Evolutionary conservation across 192 early-diverging fungal species (phyloP), one percentile per base, ranked within the genome.

Genomic region (Funneliformis mosseae): DNA sequence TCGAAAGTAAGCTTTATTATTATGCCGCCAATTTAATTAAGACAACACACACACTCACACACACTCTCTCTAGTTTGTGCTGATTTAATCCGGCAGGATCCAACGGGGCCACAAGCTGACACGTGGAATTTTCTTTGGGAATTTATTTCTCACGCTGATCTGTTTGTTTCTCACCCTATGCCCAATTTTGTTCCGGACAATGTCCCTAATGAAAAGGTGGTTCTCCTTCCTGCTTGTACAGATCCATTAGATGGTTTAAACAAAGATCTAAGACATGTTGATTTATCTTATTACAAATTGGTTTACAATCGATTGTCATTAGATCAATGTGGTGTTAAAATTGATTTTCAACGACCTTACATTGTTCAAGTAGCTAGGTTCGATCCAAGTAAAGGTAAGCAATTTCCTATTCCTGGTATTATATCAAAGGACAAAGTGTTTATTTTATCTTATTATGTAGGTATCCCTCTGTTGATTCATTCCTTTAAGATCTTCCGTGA

Each of bases 231-330:
- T 38, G 94, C 95, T 7, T 86, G 85, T 43, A 95, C 94, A 5
- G 95, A 96, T 83, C 90, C 87, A 77, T 85, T 96, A 23, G 95
- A 96, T 78, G 95, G 95, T 12, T 87, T 96, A 48, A 95, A 95
- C 88, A 96, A 96, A 81, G 80, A 84, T 43, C 84, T 96, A 38
- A 86, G 61, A 16, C 12, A 80, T 5, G 80, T 85, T 7, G 88
- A 91, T 38, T 69, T 91, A 25, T 82, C 87, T 70, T 95, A 94
- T 85, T 93, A 93, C 83, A 89, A 87, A 72, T 84, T 86, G n/a
- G 88, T 95, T 28, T 95, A 95, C 77, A 96, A 96, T 83, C 89
- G 95, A 81, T 87, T 91, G 14, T 88, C 90, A 43, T 80, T 85
- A 79, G 95, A 96, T 83, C 90, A 94, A 82, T 89, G 88, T 72